A percentile compares a stretch with the other conserved stretches of the same genome.
phyloP scores from a whole-genome alignment of 331 rosid species.

The Rosa hybrid region DNA sequence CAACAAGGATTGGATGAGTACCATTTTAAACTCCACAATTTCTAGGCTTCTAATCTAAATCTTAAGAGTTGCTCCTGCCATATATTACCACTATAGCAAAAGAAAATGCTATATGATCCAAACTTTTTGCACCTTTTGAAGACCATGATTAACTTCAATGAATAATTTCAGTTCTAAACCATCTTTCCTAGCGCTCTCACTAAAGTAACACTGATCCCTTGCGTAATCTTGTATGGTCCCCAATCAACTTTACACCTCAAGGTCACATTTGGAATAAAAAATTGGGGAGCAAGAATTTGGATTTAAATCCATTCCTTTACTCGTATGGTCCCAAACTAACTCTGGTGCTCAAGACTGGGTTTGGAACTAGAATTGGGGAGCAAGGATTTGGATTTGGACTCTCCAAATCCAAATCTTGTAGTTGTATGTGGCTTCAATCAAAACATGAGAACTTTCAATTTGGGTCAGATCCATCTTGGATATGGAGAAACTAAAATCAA shows the following conservation, averaged over 20 bases:
- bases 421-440: background rate
- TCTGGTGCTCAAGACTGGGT: background rate
- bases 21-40: background rate
- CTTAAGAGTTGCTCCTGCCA: background rate
- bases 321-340: background rate
- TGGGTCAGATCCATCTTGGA: background rate
- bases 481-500: background rate
- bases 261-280: background rate
- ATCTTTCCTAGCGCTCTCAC: background rate
- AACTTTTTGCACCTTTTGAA: background rate
- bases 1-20: background rate
- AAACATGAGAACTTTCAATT: background rate
- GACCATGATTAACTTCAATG: background rate
- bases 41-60: background rate
- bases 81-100: background rate
- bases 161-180: background rate
- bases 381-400: background rate
- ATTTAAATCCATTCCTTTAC: background rate
- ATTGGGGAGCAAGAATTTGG: background rate
- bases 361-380: background rate
- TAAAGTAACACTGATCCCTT: background rate
- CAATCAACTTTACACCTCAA: background rate
- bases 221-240: background rate
- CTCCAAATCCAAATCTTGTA: background rate
- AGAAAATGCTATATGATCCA: background rate